Percentiles rank a stretch among this genome's conserved stretches.
Evolutionary conservation across 805 yeast genomes (phyloP).

Genomic region (Limtongozyma cylindracea): DNA sequence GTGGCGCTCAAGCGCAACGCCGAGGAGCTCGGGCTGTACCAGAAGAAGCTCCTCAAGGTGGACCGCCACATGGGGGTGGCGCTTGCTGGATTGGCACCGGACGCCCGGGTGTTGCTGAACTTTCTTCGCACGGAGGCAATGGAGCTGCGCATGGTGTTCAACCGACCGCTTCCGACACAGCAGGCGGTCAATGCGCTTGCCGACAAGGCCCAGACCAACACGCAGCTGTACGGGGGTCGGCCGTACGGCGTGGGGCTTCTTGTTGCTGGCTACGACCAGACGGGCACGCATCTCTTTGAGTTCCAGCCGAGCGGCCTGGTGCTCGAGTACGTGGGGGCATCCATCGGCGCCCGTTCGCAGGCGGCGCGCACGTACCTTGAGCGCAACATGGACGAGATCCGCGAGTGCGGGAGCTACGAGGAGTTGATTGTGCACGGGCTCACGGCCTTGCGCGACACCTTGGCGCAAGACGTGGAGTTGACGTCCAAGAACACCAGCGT

Average conservation of each 20-base stretch:
- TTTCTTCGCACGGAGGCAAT: slow-evolving; percentile 80
- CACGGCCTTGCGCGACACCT: slow-evolving; percentile 77
- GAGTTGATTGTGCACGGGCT: slow-evolving; percentile 69
- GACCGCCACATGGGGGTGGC: slow-evolving; percentile 92
- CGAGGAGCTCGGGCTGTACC: slow-evolving; percentile 92
- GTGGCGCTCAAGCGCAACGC: slow-evolving; percentile 91
- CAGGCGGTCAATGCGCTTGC: slow-evolving; percentile 73
- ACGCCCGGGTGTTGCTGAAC: slow-evolving; percentile 82
- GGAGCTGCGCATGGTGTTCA: slow-evolving; percentile 62
- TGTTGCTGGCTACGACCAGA: slow-evolving; percentile 75
- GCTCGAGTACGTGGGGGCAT: slow-evolving; percentile 76
- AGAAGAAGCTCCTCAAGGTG: slow-evolving; percentile 73
- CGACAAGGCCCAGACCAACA: slow-evolving; percentile 91
- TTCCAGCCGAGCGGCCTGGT: slow-evolving; percentile 92
- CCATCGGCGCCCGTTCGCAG: slow-evolving; percentile 96
- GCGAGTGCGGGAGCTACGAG: slow-evolving; percentile 31
- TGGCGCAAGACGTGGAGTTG: slow-evolving; percentile 84
- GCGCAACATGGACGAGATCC: slow-evolving; percentile 49
- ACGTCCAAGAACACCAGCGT: slow-evolving; percentile 67
- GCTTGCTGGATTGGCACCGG: slow-evolving; percentile 94
- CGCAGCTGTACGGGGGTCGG: slow-evolving; percentile 88
- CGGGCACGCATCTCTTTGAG: slow-evolving; percentile 86
- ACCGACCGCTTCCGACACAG: slow-evolving; percentile 63
- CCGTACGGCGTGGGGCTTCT: slow-evolving; percentile 96
- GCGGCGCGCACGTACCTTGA: slow-evolving; percentile 94